Evolutionary conservation across 768 basidiomycete species (phyloP).

Genomic region (Pisolithus tinctorius): DNA sequence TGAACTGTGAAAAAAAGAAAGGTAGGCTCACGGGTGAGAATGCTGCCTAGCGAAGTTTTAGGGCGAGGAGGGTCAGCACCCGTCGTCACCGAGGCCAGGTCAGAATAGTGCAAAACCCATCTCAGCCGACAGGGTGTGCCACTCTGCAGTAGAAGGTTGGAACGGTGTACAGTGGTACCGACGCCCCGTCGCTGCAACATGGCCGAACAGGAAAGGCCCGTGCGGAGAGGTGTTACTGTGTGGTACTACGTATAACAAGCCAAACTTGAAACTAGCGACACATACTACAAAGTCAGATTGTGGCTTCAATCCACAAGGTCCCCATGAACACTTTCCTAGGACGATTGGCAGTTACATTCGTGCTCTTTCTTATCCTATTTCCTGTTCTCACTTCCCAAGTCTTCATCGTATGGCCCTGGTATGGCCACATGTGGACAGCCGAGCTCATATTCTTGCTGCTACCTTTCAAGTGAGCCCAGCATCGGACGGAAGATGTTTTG

Average conservation of each 20-base stretch:
- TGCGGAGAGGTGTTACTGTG: too few species aligned
- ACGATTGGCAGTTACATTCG: constrained; percentile 58
- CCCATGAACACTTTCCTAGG: constrained; percentile 46
- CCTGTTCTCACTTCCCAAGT: constrained; percentile 87
- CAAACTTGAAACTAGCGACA: neutral
- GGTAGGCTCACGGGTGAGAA: neutral
- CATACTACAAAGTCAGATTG: neutral
- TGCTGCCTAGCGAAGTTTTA: neutral
- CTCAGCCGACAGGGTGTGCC: constrained; percentile 9
- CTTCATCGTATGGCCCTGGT: constrained; percentile 92
- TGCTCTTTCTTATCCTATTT: constrained; percentile 72
- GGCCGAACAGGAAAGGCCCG: neutral
- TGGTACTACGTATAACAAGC: too few species aligned
- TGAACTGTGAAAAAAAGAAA: neutral
- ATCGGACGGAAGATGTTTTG: neutral
- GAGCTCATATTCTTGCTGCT: constrained; percentile 69
- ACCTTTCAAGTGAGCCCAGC: constrained; percentile 78
- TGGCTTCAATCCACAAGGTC: neutral
- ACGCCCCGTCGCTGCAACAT: constrained; percentile 14
- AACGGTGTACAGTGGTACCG: neutral
- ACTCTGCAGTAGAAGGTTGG: constrained; percentile 1
- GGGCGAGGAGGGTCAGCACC: neutral
- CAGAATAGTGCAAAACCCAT: neutral
- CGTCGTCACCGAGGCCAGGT: neutral
- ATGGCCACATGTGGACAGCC: constrained; percentile 65